Evolutionary conservation across 2,329 filamentous ascomycete species (phyloP).

Genomic region (Alternaria sp.): DNA sequence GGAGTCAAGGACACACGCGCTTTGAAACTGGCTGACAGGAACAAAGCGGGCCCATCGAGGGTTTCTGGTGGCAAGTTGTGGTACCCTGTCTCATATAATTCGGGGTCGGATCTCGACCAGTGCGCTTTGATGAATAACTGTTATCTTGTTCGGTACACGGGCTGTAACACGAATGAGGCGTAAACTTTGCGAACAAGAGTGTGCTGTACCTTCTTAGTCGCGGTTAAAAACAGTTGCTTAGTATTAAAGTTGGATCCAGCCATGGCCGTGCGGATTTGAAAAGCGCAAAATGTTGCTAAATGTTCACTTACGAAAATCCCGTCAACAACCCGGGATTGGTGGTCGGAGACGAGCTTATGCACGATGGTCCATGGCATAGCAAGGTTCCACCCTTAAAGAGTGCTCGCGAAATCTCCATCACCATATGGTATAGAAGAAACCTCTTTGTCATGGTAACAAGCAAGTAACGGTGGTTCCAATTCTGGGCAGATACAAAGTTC

Average conservation of each 20-base stretch:
- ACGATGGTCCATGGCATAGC: background rate
- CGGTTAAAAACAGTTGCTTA: background rate
- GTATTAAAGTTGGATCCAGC: background rate
- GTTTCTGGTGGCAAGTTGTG: background rate
- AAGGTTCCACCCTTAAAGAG: background rate
- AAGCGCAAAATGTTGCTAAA: background rate
- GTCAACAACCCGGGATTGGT: background rate
- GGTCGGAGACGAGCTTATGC: background rate
- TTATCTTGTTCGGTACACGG: background rate
- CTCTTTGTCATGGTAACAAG: background rate
- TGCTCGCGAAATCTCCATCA: background rate
- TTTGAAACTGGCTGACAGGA: background rate
- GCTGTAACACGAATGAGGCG: background rate
- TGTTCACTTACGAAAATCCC: background rate
- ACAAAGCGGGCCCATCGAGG: background rate
- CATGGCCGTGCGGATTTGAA: background rate
- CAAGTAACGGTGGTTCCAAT: background rate
- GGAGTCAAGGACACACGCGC: background rate
- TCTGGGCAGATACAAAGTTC: background rate
- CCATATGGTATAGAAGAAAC: background rate
- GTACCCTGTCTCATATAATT: background rate
- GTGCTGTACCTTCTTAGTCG: background rate
- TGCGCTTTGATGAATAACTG: background rate
- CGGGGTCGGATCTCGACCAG: background rate
- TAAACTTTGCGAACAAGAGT: background rate